A percentile compares a stretch with the other conserved stretches of the same genome.
phyloP scores from a whole-genome alignment of 192 early-diverging fungal genomes.

The Diversispora epigaea region DNA sequence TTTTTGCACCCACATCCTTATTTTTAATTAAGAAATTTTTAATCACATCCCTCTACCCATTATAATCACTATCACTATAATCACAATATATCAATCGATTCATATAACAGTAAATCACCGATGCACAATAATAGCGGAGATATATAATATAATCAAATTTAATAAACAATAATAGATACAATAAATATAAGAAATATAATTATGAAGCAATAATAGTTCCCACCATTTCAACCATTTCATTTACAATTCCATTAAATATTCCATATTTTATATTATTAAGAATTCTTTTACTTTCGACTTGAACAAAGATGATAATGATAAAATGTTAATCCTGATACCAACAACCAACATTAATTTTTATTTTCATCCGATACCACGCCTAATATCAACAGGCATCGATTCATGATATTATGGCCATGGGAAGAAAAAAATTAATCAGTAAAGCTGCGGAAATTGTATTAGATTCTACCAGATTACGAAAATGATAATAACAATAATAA shows the following conservation, averaged over 20 bases:
- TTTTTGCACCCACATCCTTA: no score
- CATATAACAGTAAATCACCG: no score
- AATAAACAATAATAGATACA: no score
- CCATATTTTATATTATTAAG: constrained; percentile 13
- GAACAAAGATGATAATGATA: background rate
- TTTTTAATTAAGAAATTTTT: no score
- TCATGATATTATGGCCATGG: constrained; percentile 26
- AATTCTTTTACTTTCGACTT: background rate
- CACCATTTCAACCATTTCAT: constrained; percentile 9
- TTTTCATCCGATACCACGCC: constrained; percentile 8
- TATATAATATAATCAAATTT: no score
- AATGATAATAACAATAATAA: no score
- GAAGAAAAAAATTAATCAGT: background rate
- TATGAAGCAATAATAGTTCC: background rate
- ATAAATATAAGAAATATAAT: background rate
- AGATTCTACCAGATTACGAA: background rate
- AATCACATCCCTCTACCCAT: no score
- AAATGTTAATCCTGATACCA: background rate
- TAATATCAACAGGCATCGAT: constrained; percentile 9
- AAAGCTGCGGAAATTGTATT: constrained; percentile 12
- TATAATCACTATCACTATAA: no score
- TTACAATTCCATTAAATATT: constrained; percentile 17
- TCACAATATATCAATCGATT: no score
- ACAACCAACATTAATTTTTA: background rate
- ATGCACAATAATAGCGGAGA: no score